Base-by-base conservation (phyloP, 2,329 filamentous ascomycete genomes). In the Monosporascus sp. region DNA sequence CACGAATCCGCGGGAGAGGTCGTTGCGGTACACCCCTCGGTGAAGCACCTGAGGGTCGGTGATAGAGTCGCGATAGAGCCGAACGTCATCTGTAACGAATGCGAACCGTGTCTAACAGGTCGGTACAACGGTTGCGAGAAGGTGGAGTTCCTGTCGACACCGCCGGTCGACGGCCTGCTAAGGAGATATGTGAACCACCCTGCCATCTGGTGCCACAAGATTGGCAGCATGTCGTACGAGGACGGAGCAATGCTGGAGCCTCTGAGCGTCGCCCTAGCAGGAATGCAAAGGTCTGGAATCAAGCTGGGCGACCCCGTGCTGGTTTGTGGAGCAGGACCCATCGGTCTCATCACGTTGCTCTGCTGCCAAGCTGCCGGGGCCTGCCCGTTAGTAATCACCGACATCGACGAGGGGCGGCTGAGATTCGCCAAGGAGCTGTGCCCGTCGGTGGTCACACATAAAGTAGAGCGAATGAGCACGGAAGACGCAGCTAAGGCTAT, bases 101-200 rank as follows among this genome's bases (percentile, higher is more conserved):
- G 92, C 81, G 90, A 95, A 74, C 90, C 90, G 40, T 97, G 92
- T 73, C 78, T 96, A 60, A 94, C 89, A 14, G 93, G 93, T 54
- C 87, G 91, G 64, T 97, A 97, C 80, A 97, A 97, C 71, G 93
- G 92, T 56, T 97, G 93, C 76, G 88, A 92, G 65, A 81, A 79
- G 50, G 91, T 97, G 60, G 76, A 82, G 52, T 97, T 97, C 78
- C 80, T 95, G 50, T 95, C 90, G 49, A 97, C 94, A 3, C 93
- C 94, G 8, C 93, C 94, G 14, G 85, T 96, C 31, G 82, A 89
- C 8, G 94, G 93, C 37, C 81, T 97, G 58, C 80, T 97, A 63
- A 84, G 93, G 62, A 85, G 93, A 71, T 97, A 97, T 71, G 89
- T 97, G 75, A 96, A 93, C 76, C 93, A 97, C 76, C 92, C 91